Conservation (phyloP, 2,329 filamentous ascomycete species). For the Cladosporium halotolerans region DNA sequence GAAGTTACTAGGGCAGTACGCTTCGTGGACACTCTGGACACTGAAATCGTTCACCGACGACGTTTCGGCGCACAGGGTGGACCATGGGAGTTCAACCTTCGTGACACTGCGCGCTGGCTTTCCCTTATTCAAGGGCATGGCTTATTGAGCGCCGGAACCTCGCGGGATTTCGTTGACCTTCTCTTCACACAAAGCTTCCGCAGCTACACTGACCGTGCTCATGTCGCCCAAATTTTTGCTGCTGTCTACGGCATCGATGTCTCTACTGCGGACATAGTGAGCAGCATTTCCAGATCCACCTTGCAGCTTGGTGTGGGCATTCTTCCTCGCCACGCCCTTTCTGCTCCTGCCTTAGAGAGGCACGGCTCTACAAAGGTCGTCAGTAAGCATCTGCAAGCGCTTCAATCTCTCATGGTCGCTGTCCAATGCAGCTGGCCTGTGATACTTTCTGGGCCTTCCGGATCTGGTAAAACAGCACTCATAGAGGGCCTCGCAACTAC, state of each 20-base stretch:
- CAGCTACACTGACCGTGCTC: slow-evolving; percentile 57
- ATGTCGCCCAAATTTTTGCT: slow-evolving; percentile 61
- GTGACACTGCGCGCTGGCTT: slow-evolving; percentile 85
- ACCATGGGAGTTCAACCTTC: slow-evolving; percentile 94
- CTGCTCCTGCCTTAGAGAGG: neutral
- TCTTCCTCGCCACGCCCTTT: slow-evolving; percentile 50
- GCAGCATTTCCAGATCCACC: slow-evolving; percentile 59
- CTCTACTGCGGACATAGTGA: slow-evolving; percentile 54
- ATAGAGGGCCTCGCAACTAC: slow-evolving; percentile 74
- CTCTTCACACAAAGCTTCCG: slow-evolving; percentile 87
- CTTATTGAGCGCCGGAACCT: slow-evolving; percentile 54
- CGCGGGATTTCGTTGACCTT: slow-evolving; percentile 71
- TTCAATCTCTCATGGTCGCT: slow-evolving; percentile 84
- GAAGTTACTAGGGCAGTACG: slow-evolving; percentile 63
- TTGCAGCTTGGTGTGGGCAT: slow-evolving; percentile 76
- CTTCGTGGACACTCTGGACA: slow-evolving; percentile 76
- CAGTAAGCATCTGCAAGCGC: slow-evolving; percentile 57
- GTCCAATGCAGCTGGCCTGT: slow-evolving; percentile 82
- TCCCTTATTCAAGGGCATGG: slow-evolving; percentile 28
- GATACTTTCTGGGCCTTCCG: slow-evolving; percentile 78
- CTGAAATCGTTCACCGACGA: slow-evolving; percentile 55
- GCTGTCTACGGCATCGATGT: slow-evolving; percentile 51
- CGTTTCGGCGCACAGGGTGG: slow-evolving; percentile 55
- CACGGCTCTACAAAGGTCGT: neutral
- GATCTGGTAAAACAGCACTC: slow-evolving; percentile 78